A percentile compares a stretch with the other conserved stretches of the same genome.
Evolutionary conservation across 2,329 filamentous ascomycete species (phyloP).

Genomic region (Trichocomaceae sp.): DNA sequence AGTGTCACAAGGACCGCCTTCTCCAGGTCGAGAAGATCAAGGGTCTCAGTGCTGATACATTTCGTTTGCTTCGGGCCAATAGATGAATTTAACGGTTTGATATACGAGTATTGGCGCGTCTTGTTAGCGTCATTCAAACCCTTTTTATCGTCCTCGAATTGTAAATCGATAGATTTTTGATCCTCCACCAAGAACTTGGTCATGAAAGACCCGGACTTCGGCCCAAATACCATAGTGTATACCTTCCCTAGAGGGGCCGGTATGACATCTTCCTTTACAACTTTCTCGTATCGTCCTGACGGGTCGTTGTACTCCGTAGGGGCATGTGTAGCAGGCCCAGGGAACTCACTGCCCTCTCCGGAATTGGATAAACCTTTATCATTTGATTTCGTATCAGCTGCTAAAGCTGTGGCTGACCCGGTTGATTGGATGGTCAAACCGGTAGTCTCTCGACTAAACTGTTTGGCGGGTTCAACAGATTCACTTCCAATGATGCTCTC

Average conservation of each 20-base stretch:
- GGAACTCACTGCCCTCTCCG: constrained; percentile 56
- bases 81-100: constrained; percentile 75
- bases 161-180: constrained; percentile 82
- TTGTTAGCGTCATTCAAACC: constrained; percentile 70
- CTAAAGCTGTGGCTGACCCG: constrained; percentile 31
- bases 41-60: constrained; percentile 75
- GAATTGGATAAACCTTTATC: constrained; percentile 43
- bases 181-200: constrained; percentile 77
- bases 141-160: constrained; percentile 74
- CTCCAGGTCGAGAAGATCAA: constrained; percentile 83
- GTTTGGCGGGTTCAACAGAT: constrained; percentile 41
- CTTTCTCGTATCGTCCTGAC: constrained; percentile 72
- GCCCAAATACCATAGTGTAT: constrained; percentile 81
- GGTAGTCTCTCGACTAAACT: constrained; percentile 66
- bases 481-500: constrained; percentile 52
- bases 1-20: constrained; percentile 77
- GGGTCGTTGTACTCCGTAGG: constrained; percentile 80
- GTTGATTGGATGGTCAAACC: constrained; percentile 33
- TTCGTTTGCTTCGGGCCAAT: constrained; percentile 94
- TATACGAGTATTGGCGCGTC: constrained; percentile 72
- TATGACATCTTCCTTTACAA: constrained; percentile 78
- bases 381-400: constrained; percentile 36
- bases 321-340: constrained; percentile 72
- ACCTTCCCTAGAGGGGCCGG: constrained; percentile 85
- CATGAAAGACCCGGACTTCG: constrained; percentile 73